Evolutionary conservation across 768 basidiomycete genomes (phyloP).

Genomic region (Boletus huronensis): DNA sequence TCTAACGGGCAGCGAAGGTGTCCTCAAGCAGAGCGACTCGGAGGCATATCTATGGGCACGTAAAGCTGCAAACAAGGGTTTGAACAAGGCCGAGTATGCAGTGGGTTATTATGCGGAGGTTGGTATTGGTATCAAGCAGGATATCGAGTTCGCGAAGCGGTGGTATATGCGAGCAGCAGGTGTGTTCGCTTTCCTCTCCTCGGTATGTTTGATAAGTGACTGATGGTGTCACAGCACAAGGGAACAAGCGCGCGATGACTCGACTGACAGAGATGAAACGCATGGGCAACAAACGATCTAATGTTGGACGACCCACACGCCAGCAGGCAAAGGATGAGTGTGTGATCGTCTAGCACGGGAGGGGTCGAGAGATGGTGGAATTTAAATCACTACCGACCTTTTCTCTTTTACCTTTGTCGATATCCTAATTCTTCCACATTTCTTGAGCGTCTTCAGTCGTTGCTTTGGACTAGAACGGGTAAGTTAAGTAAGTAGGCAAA

Average conservation of each 20-base stretch:
- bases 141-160: conserved; percentile 91
- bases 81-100: conserved; percentile 97
- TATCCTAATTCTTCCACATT: conserved; percentile 15
- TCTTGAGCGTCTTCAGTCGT: conserved; percentile 7
- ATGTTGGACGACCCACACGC: conserved; percentile 82
- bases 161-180: conserved; percentile 99
- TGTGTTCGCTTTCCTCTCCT: conserved; percentile 37
- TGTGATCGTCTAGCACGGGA: conserved; percentile 60
- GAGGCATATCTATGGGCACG: conserved; percentile 99
- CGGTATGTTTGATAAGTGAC: neutral
- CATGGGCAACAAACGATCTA: conserved; percentile 72
- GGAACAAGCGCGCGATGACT: conserved; percentile 97
- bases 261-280: conserved; percentile 95
- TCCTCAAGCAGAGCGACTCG: conserved; percentile 95
- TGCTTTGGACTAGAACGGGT: conserved; percentile 4
- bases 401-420: neutral
- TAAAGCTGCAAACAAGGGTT: conserved; percentile 91
- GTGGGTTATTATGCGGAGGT: conserved; percentile 98
- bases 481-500: neutral
- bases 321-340: conserved; percentile 94
- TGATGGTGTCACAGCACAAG: conserved; percentile 65
- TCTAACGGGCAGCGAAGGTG: conserved; percentile 90
- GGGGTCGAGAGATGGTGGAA: conserved; percentile 3
- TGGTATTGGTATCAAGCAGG: conserved; percentile 95
- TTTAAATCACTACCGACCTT: conserved; percentile 7